Base-by-base conservation (phyloP, 2,329 filamentous ascomycete genomes). In the Aspergillus novoparasiticus region DNA sequence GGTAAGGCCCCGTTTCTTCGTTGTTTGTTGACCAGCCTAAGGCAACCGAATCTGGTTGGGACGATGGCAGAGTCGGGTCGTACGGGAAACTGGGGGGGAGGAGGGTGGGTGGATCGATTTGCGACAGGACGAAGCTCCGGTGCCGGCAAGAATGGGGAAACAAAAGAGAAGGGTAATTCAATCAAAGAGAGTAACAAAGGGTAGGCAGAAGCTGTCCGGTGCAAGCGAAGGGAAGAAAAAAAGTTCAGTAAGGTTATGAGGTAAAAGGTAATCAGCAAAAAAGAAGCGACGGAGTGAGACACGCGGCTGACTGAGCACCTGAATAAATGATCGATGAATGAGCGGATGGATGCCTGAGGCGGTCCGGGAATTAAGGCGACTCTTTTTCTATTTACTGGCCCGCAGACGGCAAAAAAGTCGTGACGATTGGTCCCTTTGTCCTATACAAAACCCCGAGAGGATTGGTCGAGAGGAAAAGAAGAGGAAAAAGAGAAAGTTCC, bases 321-420 rank as follows among this genome's bases (percentile, higher is more conserved):
- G 30, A 54, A 34, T 54, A 30, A n/a, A 54, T 21, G 51, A 36
- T 19, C 19, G 30, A 34, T 54, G 51, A 55, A 55, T 36, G 51
- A 55, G 51, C 12, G 51, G 32, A 55, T 55, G 51, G 51, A 55
- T 55, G 32, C 51, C 51, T 55, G 32, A 55, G 51, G 51, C 51
- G 12, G 51, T 55, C 51, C 51, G 14, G 19, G 16, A 21, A 54
- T 50, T 28, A 28, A 19, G 23, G 26, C 12, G 9, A 19, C 21
- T 30, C 8, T 30, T 26, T 30, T 19, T 28, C 26, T 19, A 16
- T 19, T 50, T 26, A 30, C 46, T 50, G 46, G 46, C 46, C 46
- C 46, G 46, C 46, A 50, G 46, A 50, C 23, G 14, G 45, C 45
- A 28, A 48, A 28, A 26, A 36, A 36, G 34, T 48, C 45, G 45